Conservation (phyloP, 1,139 yeast species). For the Yamadazyma buinensis region DNA sequence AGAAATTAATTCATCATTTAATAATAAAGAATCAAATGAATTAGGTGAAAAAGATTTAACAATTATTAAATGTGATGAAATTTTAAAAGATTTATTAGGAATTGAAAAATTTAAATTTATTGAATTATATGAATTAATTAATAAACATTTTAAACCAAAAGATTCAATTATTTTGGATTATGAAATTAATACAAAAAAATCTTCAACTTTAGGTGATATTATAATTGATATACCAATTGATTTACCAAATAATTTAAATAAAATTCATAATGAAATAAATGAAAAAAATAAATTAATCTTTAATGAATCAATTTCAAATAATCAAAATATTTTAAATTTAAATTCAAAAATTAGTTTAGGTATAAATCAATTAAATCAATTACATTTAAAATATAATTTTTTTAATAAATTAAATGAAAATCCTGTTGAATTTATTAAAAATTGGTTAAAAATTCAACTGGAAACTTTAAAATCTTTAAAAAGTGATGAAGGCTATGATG, state of each 20-base stretch:
- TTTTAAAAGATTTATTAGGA: slow-evolving; percentile 55
- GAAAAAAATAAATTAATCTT: slow-evolving; percentile 38
- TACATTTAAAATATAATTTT: slow-evolving; percentile 50
- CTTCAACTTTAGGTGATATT: slow-evolving; percentile 76
- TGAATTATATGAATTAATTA: slow-evolving; percentile 68
- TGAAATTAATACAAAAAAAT: slow-evolving; percentile 68
- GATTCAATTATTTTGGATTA: slow-evolving; percentile 78
- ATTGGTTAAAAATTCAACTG: slow-evolving; percentile 72
- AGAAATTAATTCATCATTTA: slow-evolving; percentile 10
- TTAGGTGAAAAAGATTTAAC: slow-evolving; percentile 35
- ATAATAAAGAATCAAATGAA: slow-evolving; percentile 13
- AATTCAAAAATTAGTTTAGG: slow-evolving; percentile 61
- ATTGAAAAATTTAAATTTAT: slow-evolving; percentile 58
- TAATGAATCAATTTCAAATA: slow-evolving; percentile 39
- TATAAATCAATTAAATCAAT: slow-evolving; percentile 61
- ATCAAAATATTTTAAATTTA: slow-evolving; percentile 50
- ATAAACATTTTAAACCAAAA: slow-evolving; percentile 61
- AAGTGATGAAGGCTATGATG: slow-evolving; percentile 88
- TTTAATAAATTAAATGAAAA: slow-evolving; percentile 69
- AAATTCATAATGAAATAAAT: slow-evolving; percentile 35
- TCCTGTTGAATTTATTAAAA: slow-evolving; percentile 71
- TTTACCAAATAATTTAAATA: slow-evolving; percentile 44
- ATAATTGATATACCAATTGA: slow-evolving; percentile 73
- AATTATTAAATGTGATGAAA: slow-evolving; percentile 64
- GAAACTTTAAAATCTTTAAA: slow-evolving; percentile 72